Evolutionary conservation across 495 filamentous ascomycete genomes (phyloP).

Genomic region (Penicillium ucsense): DNA sequence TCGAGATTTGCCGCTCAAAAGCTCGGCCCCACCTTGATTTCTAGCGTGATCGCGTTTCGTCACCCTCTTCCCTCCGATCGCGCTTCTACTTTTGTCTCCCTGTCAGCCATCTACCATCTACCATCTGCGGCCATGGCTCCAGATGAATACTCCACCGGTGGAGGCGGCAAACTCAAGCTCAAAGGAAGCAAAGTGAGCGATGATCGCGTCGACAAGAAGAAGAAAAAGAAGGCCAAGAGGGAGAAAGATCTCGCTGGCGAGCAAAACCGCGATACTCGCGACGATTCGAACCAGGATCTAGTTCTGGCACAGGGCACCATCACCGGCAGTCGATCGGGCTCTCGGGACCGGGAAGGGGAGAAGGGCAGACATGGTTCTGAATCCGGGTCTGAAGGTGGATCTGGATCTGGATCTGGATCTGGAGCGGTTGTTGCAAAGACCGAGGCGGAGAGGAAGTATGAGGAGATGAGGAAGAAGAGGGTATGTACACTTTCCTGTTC

Average conservation of each 20-base stretch:
- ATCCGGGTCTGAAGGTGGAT: too few species aligned
- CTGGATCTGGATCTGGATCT: constrained; percentile 1
- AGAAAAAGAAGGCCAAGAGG: constrained; percentile 57
- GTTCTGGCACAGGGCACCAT: neutral
- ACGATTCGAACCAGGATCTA: neutral
- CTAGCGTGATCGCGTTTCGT: too few species aligned
- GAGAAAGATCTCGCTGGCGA: constrained; percentile 17
- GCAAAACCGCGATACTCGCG: neutral
- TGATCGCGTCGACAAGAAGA: constrained; percentile 44
- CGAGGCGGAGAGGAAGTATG: constrained; percentile 70
- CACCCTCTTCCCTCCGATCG: too few species aligned
- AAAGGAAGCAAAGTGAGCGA: constrained; percentile 58
- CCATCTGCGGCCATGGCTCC: constrained; percentile 8
- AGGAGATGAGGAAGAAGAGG: constrained; percentile 70
- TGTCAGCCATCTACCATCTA: neutral
- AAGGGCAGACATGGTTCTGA: too few species aligned
- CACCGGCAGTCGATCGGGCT: neutral
- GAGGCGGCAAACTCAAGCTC: constrained; percentile 65
- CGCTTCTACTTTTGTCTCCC: neutral
- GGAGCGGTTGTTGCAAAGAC: constrained; percentile 50
- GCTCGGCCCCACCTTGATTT: too few species aligned
- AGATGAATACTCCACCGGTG: constrained; percentile 60
- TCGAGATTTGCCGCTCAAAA: too few species aligned
- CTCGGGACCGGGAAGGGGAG: neutral
- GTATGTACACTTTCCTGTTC: constrained; percentile 41